Base-by-base conservation (phyloP, 1,139 yeast genomes). In the Zygoascus meyerae region DNA sequence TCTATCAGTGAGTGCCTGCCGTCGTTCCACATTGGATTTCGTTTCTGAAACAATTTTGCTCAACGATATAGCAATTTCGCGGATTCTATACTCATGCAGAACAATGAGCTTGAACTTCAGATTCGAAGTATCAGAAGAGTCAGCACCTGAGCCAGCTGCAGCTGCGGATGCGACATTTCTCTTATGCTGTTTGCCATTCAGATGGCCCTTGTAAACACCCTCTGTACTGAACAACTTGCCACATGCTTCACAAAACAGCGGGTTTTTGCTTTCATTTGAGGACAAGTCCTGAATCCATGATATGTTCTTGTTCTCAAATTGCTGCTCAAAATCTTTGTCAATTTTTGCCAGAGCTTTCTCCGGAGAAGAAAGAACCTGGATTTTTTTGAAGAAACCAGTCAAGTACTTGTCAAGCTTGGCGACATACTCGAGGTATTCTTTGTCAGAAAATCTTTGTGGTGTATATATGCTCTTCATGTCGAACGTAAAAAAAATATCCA, bases 121-220 rank as follows among this genome's bases (percentile, higher is more conserved):
- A 18, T 45, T 48, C 16, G 40, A 29, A 16, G 52, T 49, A n/a
- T 41, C 43, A 31, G 42, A 17, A 14, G 33, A 14, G 16, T 28
- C 2, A 5, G 18, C n/a, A 10, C 47, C 34, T 6, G 42, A 42
- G 3, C 47, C 37, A 9, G 28, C 39, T 10, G 46, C 39, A 15
- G 21, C 36, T 8, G 30, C 44, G 6, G 42, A 18, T 12, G 37
- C 52, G 2, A 57, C 63, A 47, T 77, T 79, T 54, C 81, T 82
- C 49, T 72, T 65, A 62, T 92, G 97, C 56, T 83, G 84, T 60
- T 85, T 85, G 1, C 97, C 95, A 1, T 60, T 55, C 30, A 87
- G 63, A 68, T 92, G 97, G 2, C 77, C 81, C 8, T 74, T 67
- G 59, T 72, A 89, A 0, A 86, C 94, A 0, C 87, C 68, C 32